A percentile compares a stretch with the other conserved stretches of the same genome.
These are phyloP conservation scores for Rosa lucieae DNA, from an alignment of 306 rosid genomes.

Conservation along the genomic window DNA sequence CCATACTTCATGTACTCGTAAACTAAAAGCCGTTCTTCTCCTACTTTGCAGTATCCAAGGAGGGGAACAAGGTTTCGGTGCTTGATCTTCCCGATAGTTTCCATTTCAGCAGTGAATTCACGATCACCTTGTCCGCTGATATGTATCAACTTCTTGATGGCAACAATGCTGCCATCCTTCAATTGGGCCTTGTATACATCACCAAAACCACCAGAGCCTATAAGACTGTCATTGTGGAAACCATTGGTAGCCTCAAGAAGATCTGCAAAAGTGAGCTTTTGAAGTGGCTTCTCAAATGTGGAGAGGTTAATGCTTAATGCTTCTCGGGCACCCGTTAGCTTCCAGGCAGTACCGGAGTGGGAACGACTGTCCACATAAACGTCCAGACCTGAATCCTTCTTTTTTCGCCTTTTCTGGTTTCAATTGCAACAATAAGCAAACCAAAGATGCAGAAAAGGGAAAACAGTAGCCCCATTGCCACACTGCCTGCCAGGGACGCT, in stretches of 20 bases:
- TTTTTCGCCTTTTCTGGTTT: conserved; percentile 78
- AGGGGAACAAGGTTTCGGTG: conserved; percentile 93
- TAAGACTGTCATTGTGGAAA: conserved; percentile 77
- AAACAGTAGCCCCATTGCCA: conserved; percentile 88
- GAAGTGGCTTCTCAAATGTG: conserved; percentile 81
- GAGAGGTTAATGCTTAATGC: conserved; percentile 91
- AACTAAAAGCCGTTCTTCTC: conserved; percentile 88
- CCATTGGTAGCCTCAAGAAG: conserved; percentile 89
- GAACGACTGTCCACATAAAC: conserved; percentile 57
- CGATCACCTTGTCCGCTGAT: conserved; percentile 97
- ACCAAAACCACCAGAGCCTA: conserved; percentile 89
- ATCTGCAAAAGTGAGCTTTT: conserved; percentile 85
- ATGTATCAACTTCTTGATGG: conserved; percentile 88
- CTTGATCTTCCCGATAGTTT: conserved; percentile 95
- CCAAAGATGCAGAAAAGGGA: conserved; percentile 84
- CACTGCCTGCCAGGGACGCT: conserved; percentile 79
- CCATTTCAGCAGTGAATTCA: conserved; percentile 98
- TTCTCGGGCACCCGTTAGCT: conserved; percentile 66
- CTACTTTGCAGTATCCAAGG: conserved; percentile 91
- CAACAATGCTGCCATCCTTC: conserved; percentile 87
- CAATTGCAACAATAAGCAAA: conserved; percentile 62
- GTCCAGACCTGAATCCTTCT: conserved; percentile 66
- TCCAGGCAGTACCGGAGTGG: conserved; percentile 75
- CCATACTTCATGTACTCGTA: conserved; percentile 94
- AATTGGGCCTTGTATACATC: conserved; percentile 91